A percentile compares a stretch with the other conserved stretches of the same genome.
These are phyloP conservation scores for Ballota nigra DNA, from an alignment of 257 asterid species.

Conservation along the genomic window DNA sequence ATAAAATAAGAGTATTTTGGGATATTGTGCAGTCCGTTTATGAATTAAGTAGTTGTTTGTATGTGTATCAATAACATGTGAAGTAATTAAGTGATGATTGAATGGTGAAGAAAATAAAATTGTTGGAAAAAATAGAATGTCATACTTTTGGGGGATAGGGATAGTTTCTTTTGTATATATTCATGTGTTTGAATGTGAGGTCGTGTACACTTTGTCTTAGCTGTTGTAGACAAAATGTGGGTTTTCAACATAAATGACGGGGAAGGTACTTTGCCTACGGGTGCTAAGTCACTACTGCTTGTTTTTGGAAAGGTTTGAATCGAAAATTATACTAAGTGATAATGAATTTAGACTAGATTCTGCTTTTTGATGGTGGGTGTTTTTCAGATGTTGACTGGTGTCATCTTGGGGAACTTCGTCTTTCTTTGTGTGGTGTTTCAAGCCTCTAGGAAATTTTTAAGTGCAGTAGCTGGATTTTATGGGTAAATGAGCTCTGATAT, in stretches of 20 bases:
- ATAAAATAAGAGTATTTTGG: too few species aligned
- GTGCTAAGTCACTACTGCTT: slow-evolving; percentile 37
- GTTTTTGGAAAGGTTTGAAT: slow-evolving; percentile 52
- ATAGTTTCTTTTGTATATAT: neutral
- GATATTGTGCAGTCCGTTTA: too few species aligned
- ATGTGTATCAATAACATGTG: too few species aligned
- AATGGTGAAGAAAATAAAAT: too few species aligned
- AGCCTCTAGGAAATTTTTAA: slow-evolving; percentile 48
- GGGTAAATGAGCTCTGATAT: slow-evolving; percentile 39
- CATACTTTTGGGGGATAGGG: too few species aligned
- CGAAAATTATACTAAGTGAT: neutral
- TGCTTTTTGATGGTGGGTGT: slow-evolving; percentile 20
- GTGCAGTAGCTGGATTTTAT: slow-evolving; percentile 31
- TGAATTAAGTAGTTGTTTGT: too few species aligned
- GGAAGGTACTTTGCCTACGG: slow-evolving; percentile 33
- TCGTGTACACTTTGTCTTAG: slow-evolving; percentile 38
- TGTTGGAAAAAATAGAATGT: too few species aligned
- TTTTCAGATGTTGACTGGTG: slow-evolving; percentile 53
- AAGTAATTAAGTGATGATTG: too few species aligned
- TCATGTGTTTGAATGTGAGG: slow-evolving; percentile 4
- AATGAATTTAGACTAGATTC: neutral
- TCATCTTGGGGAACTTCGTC: slow-evolving; percentile 50
- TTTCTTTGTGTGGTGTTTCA: slow-evolving; percentile 39
- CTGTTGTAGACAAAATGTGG: slow-evolving; percentile 57
- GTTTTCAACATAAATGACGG: slow-evolving; percentile 38